phyloP scores from a whole-genome alignment of 2,329 filamentous ascomycete genomes.

The Colletotrichum sojae region DNA sequence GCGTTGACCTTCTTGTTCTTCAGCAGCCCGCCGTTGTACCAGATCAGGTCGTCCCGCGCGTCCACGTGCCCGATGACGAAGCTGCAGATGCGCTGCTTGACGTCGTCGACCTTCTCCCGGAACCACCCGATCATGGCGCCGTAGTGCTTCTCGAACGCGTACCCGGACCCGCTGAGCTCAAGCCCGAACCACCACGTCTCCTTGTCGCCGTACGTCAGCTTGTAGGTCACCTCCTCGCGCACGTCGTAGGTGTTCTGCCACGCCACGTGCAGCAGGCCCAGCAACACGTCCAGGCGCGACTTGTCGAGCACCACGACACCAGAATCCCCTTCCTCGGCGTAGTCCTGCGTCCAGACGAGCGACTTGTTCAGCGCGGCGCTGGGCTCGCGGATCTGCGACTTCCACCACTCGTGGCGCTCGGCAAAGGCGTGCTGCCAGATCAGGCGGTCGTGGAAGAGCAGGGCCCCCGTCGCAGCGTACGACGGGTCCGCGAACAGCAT shows the following conservation, averaged over 20 bases:
- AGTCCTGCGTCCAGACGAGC: slow-evolving; percentile 55
- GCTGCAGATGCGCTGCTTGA: slow-evolving; percentile 52
- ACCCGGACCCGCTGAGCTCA: slow-evolving; percentile 54
- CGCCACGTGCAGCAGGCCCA: slow-evolving; percentile 56
- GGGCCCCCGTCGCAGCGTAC: slow-evolving; percentile 50
- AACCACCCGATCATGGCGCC: slow-evolving; percentile 56
- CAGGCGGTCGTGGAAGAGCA: slow-evolving; percentile 59
- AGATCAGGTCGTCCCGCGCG: slow-evolving; percentile 53
- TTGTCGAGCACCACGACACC: slow-evolving; percentile 60
- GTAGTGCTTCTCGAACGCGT: slow-evolving; percentile 58
- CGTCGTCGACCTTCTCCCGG: background rate
- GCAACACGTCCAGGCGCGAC: slow-evolving; percentile 51
- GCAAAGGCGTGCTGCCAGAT: slow-evolving; percentile 53
- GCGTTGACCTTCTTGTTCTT: slow-evolving; percentile 54
- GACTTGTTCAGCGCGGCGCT: slow-evolving; percentile 51
- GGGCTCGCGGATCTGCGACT: slow-evolving; percentile 53
- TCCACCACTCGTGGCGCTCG: slow-evolving; percentile 55
- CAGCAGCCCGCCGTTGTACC: slow-evolving; percentile 60
- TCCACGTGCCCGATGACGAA: slow-evolving; percentile 60
- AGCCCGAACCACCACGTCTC: slow-evolving; percentile 63
- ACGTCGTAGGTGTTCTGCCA: slow-evolving; percentile 61
- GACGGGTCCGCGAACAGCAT: slow-evolving; percentile 49
- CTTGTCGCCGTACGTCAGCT: slow-evolving; percentile 60
- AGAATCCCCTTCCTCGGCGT: slow-evolving; percentile 59
- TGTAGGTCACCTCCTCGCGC: slow-evolving; percentile 57